Conservation (phyloP, 176 grass and related monocot genomes). For the Areca catechu region DNA sequence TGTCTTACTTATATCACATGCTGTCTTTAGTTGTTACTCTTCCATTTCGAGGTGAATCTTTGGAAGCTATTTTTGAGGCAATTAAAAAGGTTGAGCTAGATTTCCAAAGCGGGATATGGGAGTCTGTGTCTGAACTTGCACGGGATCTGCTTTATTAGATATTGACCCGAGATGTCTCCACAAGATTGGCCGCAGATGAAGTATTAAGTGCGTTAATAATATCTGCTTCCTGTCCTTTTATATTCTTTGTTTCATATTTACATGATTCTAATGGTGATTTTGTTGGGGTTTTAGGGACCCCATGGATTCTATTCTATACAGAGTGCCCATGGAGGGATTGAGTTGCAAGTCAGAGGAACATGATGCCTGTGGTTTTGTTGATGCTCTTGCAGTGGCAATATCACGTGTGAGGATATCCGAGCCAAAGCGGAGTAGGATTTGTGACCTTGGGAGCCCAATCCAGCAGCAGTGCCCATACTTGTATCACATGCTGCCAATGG, state of each 20-base stretch:
- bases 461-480: slow-evolving; percentile 55
- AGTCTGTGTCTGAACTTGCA: slow-evolving; percentile 55
- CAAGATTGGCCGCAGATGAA: slow-evolving; percentile 64
- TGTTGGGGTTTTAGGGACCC: slow-evolving; percentile 40
- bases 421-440: slow-evolving; percentile 48
- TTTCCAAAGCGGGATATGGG: slow-evolving; percentile 54
- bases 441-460: slow-evolving; percentile 34
- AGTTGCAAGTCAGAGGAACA: slow-evolving; percentile 38
- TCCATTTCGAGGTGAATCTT: slow-evolving; percentile 71
- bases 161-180: slow-evolving; percentile 59
- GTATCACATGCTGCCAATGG: too few relatives aligned
- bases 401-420: slow-evolving; percentile 63
- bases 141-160: slow-evolving; percentile 65
- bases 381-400: slow-evolving; percentile 59
- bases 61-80: slow-evolving; percentile 72
- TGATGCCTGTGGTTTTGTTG: slow-evolving; percentile 54
- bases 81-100: slow-evolving; percentile 71
- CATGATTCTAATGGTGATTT: not conserved
- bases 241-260: not conserved
- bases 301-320: slow-evolving; percentile 71
- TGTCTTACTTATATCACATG: too few relatives aligned
- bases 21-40: slow-evolving; percentile 70
- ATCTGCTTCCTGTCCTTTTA: not conserved
- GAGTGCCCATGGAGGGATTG: slow-evolving; percentile 38
- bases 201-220: slow-evolving; percentile 47